Percentiles rank a stretch among this genome's conserved stretches.
phyloP scores from a whole-genome alignment of 2,329 filamentous ascomycete species.

The Hypoxylon sp. region DNA sequence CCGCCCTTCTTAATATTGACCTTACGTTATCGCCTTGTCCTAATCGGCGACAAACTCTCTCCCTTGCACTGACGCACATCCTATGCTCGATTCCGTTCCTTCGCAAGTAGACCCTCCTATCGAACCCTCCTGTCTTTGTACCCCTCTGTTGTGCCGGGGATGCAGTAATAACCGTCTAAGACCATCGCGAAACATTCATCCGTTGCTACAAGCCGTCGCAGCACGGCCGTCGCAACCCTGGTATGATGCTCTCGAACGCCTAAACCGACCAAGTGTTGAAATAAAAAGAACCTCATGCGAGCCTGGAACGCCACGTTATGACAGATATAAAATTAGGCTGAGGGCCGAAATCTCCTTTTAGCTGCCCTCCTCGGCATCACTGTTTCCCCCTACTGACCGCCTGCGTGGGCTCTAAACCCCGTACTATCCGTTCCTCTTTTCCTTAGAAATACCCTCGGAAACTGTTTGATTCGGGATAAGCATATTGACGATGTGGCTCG shows the following conservation, averaged over 20 bases:
- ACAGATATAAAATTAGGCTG: conserved; percentile 34
- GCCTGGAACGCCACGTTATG: conserved; percentile 42
- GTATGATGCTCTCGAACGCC: conserved; percentile 45
- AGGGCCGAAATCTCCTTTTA: conserved; percentile 17
- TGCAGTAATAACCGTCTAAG: conserved; percentile 39
- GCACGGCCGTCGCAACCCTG: conserved; percentile 28
- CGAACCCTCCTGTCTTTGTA: conserved; percentile 17
- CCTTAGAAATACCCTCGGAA: not conserved
- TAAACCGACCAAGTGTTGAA: conserved; percentile 32
- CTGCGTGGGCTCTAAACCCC: not conserved
- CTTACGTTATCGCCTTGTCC: not conserved
- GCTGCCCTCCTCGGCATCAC: not conserved
- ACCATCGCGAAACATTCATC: conserved; percentile 36
- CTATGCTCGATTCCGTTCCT: conserved; percentile 16
- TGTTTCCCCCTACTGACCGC: not conserved
- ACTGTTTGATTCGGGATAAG: conserved; percentile 8
- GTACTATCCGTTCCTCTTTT: not conserved
- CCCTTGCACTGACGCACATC: conserved; percentile 3
- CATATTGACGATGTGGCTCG: conserved; percentile 9
- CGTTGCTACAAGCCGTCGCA: conserved; percentile 14
- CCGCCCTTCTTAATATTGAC: conserved; percentile 7
- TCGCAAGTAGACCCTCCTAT: conserved; percentile 7
- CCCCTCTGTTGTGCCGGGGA: conserved; percentile 25
- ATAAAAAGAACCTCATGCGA: conserved; percentile 36
- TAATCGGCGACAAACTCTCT: conserved; percentile 6